Evolutionary conservation across 345 rosid genomes (phyloP).

Genomic region (Salix dunnii): DNA sequence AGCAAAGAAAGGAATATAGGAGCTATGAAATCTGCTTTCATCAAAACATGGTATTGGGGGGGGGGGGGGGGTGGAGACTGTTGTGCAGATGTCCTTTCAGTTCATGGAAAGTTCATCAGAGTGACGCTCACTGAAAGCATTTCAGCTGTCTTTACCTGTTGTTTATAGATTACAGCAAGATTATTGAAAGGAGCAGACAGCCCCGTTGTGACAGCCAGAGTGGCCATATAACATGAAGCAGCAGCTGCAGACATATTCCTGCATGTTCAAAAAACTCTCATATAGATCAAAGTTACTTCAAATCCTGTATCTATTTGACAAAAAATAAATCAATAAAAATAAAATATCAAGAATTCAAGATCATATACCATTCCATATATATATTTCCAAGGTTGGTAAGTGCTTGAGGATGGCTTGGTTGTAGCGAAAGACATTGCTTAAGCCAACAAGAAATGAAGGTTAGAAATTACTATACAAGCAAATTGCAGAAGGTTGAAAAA

Average conservation of each 20-base stretch:
- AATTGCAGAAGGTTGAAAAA: neutral
- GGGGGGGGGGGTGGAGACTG: neutral
- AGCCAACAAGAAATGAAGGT: constrained; percentile 12
- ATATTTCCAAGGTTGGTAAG: constrained; percentile 95
- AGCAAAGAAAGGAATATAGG: neutral
- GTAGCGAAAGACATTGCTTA: constrained; percentile 91
- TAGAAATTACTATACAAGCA: constrained; percentile 2
- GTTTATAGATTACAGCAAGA: constrained; percentile 94
- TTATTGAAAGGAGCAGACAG: constrained; percentile 96
- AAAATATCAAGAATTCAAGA: constrained; percentile 8
- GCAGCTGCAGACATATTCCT: constrained; percentile 89
- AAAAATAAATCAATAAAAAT: neutral
- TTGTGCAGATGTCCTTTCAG: neutral
- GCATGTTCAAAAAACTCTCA: constrained; percentile 20
- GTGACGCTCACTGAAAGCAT: neutral
- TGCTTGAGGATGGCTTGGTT: constrained; percentile 93
- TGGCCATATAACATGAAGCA: constrained; percentile 80
- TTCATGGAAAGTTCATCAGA: neutral
- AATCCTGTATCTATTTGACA: neutral
- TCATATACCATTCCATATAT: constrained; percentile 89
- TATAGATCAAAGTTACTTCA: neutral
- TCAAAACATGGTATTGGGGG: neutral
- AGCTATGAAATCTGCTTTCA: neutral
- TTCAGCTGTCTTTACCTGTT: constrained; percentile 54
- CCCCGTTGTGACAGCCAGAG: constrained; percentile 86